A percentile compares a stretch with the other conserved stretches of the same genome.
These are phyloP conservation scores for Pseudogymnoascus sp. DNA, from an alignment of 2,329 filamentous ascomycete species.

Conservation along the genomic window DNA sequence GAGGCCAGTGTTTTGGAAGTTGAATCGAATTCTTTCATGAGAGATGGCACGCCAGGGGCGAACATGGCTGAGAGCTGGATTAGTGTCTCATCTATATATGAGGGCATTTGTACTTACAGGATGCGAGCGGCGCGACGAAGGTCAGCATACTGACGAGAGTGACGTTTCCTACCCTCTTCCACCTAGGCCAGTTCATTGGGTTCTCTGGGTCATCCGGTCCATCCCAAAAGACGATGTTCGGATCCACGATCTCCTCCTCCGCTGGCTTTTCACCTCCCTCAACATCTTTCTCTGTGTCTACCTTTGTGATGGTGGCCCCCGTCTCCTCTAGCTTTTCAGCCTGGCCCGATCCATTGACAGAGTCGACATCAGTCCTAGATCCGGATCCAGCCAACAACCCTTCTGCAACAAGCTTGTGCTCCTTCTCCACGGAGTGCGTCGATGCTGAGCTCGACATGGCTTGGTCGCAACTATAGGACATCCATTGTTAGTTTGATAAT, in stretches of 20 bases:
- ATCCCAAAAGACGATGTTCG: constrained; percentile 21
- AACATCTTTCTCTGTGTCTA: neutral
- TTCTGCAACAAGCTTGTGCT: neutral
- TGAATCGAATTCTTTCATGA: constrained; percentile 40
- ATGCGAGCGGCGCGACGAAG: constrained; percentile 22
- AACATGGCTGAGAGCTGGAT: constrained; percentile 39
- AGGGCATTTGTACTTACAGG: neutral
- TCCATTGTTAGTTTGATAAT: constrained; percentile 1
- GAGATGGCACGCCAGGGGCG: constrained; percentile 40
- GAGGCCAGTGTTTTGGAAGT: constrained; percentile 41
- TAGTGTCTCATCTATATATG: neutral
- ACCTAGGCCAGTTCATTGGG: constrained; percentile 23
- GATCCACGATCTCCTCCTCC: constrained; percentile 11
- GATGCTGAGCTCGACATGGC: constrained; percentile 1
- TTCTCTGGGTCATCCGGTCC: constrained; percentile 24
- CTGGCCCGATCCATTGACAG: neutral
- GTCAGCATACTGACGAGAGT: constrained; percentile 21
- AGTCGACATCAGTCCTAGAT: neutral
- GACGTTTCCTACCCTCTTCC: constrained; percentile 23
- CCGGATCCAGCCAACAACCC: neutral
- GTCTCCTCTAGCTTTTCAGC: neutral
- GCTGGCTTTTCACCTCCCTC: neutral
- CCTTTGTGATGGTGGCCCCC: neutral
- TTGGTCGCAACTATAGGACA: neutral
- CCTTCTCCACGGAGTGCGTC: neutral